A percentile compares a stretch with the other conserved stretches of the same genome.
Conservation (phyloP, 129 eudicot species). For the Flaveria trinervia region DNA sequence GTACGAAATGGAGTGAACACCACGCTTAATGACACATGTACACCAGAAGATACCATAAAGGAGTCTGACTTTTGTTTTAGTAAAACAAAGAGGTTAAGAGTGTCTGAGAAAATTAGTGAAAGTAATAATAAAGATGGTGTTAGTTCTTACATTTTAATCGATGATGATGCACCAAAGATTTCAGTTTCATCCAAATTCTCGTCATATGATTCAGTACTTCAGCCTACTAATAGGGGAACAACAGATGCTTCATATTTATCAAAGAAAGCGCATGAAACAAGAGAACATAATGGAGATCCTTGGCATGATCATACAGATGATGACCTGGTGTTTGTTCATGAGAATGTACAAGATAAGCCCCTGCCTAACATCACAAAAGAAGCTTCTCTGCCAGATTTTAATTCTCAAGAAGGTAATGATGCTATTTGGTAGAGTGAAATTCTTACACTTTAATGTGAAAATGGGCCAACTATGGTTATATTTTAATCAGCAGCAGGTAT, state of each 20-base stretch:
- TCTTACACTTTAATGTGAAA: neutral
- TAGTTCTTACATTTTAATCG: slow-evolving; percentile 24
- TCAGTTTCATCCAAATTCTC: slow-evolving; percentile 25
- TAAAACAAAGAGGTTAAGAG: slow-evolving; percentile 38
- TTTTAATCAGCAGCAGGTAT: neutral
- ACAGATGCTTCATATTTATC: neutral
- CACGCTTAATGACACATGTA: slow-evolving; percentile 21
- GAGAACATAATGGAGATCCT: neutral
- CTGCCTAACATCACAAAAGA: slow-evolving; percentile 35
- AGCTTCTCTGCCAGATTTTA: slow-evolving; percentile 25
- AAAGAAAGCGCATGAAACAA: neutral
- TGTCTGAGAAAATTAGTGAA: slow-evolving; percentile 5
- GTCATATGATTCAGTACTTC: slow-evolving; percentile 24
- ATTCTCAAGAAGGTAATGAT: slow-evolving; percentile 52
- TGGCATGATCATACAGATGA: slow-evolving; percentile 19
- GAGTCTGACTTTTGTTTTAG: slow-evolving; percentile 28
- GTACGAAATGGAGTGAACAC: slow-evolving; percentile 9
- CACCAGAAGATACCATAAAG: slow-evolving; percentile 33
- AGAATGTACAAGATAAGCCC: slow-evolving; percentile 40
- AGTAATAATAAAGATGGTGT: slow-evolving; percentile 25
- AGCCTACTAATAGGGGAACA: slow-evolving; percentile 20
- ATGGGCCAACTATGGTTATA: neutral
- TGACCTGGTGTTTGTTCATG: slow-evolving; percentile 34
- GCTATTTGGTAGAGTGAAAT: neutral
- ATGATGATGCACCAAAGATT: slow-evolving; percentile 39